A percentile compares a stretch with the other conserved stretches of the same genome.
These are phyloP conservation scores for Prunella vulgaris DNA, from an alignment of 257 asterid genomes.

Conservation along the genomic window DNA sequence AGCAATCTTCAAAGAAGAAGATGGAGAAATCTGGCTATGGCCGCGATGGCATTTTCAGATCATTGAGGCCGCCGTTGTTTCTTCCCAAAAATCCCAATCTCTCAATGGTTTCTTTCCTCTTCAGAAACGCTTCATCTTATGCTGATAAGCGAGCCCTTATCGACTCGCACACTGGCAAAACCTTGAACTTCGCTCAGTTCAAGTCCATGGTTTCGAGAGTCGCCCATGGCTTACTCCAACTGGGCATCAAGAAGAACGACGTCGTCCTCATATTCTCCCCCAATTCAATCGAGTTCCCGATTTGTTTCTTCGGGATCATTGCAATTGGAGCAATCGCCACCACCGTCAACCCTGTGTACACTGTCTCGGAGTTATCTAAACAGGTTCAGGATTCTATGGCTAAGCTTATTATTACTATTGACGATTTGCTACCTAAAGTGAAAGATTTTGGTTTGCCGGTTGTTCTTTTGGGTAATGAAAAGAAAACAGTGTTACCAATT, in stretches of 20 bases:
- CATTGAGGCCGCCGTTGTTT: constrained; percentile 52
- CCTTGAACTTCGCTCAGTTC: constrained; percentile 49
- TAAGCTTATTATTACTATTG: constrained; percentile 70
- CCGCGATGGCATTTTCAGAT: constrained; percentile 77
- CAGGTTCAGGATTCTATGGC: constrained; percentile 67
- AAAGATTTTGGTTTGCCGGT: constrained; percentile 52
- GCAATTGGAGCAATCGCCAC: constrained; percentile 84
- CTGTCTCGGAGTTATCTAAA: constrained; percentile 64
- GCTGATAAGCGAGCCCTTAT: constrained; percentile 61
- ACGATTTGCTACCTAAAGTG: constrained; percentile 53
- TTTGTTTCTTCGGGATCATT: constrained; percentile 52
- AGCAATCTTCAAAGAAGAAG: not conserved
- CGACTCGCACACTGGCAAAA: constrained; percentile 49
- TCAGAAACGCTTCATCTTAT: constrained; percentile 61
- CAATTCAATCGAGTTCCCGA: constrained; percentile 60
- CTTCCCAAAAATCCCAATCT: constrained; percentile 48
- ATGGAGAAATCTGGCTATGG: constrained; percentile 98
- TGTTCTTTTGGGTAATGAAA: constrained; percentile 39
- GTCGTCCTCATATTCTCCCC: constrained; percentile 75
- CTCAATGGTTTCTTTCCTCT: constrained; percentile 67
- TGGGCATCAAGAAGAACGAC: constrained; percentile 65
- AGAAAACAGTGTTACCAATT: constrained; percentile 6
- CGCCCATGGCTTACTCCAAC: constrained; percentile 48
- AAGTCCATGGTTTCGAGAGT: constrained; percentile 50
- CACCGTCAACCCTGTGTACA: constrained; percentile 70